phyloP scores from a whole-genome alignment of 139 green algal genomes.

The Ulvella scutata region DNA sequence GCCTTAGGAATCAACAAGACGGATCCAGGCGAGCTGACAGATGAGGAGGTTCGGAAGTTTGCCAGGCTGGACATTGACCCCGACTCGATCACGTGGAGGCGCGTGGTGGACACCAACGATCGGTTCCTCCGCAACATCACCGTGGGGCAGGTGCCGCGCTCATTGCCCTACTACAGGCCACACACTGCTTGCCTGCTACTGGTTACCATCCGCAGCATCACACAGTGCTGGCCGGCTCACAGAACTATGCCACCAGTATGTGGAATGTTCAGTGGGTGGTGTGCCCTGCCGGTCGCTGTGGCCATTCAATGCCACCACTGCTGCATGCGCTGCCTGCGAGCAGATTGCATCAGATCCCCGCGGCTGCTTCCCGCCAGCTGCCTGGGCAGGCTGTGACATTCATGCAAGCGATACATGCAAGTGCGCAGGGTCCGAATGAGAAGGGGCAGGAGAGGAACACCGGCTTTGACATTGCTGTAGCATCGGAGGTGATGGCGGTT shows the following conservation, averaged over 20 bases:
- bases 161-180: background rate
- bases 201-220: too few species aligned
- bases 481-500: constrained; percentile 95
- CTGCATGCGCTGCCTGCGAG: too few species aligned
- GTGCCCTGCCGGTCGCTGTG: too few species aligned
- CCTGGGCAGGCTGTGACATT: too few species aligned
- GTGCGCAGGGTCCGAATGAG: constrained; percentile 24
- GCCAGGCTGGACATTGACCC: constrained; percentile 86
- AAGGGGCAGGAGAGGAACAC: constrained; percentile 32
- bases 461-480: constrained; percentile 94
- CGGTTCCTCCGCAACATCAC: constrained; percentile 82
- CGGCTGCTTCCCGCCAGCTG: too few species aligned
- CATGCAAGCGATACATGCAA: background rate
- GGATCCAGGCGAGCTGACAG: constrained; percentile 71
- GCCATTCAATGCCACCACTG: too few species aligned
- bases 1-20: constrained; percentile 88
- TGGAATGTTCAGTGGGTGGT: too few species aligned
- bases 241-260: too few species aligned
- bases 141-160: constrained; percentile 36
- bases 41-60: constrained; percentile 71
- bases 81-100: constrained; percentile 78
- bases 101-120: constrained; percentile 96
- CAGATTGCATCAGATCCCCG: too few species aligned
- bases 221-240: too few species aligned
- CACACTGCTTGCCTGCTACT: background rate